A percentile compares a stretch with the other conserved stretches of the same genome.
Evolutionary conservation across 352 stramenopile species (phyloP).

Genomic region (Globisporangium emineosum): DNA sequence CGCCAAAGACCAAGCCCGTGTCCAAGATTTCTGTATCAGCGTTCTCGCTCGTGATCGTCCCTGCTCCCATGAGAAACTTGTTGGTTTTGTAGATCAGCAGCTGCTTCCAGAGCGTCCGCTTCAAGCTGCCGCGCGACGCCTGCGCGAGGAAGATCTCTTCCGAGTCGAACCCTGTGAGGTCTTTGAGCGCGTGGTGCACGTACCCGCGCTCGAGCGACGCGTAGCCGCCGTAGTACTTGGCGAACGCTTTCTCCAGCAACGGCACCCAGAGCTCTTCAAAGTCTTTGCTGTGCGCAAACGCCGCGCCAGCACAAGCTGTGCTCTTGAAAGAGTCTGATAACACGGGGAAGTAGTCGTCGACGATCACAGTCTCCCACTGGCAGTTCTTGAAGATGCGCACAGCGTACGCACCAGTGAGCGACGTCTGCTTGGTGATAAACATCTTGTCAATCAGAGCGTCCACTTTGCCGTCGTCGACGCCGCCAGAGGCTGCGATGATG

Average conservation of each 20-base stretch:
- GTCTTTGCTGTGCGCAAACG: conserved; percentile 83
- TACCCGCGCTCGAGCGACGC: conserved; percentile 80
- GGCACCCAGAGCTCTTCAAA: conserved; percentile 92
- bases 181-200: conserved; percentile 89
- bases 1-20: conserved; percentile 88
- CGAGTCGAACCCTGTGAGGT: conserved; percentile 83
- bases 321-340: conserved; percentile 46
- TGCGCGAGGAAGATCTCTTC: conserved; percentile 88
- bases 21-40: conserved; percentile 87
- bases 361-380: conserved; percentile 91
- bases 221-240: conserved; percentile 91
- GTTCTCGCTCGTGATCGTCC: conserved; percentile 81
- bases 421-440: conserved; percentile 90
- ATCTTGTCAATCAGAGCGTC: conserved; percentile 87
- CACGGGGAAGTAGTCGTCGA: conserved; percentile 91
- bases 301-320: conserved; percentile 65
- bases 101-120: conserved; percentile 90
- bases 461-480: conserved; percentile 86
- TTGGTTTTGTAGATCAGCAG: conserved; percentile 83
- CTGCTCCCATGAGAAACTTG: conserved; percentile 89
- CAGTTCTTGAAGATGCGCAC: conserved; percentile 90
- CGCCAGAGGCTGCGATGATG: conserved; percentile 88
- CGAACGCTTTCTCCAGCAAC: conserved; percentile 91
- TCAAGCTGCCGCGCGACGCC: conserved; percentile 78
- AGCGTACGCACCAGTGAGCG: conserved; percentile 89